Percentiles rank a stretch among this genome's conserved stretches.
phyloP scores from a whole-genome alignment of 2,329 filamentous ascomycete species.

The Xylariaceae sp. region DNA sequence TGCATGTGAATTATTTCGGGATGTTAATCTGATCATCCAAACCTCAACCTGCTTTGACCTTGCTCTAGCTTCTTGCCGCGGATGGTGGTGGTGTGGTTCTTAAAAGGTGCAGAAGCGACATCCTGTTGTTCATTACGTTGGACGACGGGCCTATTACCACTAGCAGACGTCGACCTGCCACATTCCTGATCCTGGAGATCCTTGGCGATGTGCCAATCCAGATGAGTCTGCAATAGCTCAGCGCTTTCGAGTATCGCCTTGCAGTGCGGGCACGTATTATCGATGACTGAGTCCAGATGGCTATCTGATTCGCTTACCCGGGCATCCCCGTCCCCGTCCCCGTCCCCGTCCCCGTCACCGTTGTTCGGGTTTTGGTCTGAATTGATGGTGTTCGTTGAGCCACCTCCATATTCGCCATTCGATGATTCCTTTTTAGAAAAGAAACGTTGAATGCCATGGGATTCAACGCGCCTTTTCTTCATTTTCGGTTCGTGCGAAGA shows the following conservation, averaged over 20 bases:
- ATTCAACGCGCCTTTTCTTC: slow-evolving; percentile 44
- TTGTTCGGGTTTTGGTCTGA: slow-evolving; percentile 14
- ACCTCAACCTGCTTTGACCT: slow-evolving; percentile 56
- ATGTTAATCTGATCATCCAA: slow-evolving; percentile 39
- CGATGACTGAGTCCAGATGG: slow-evolving; percentile 33
- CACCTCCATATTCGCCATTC: slow-evolving; percentile 28
- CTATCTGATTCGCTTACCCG: slow-evolving; percentile 25
- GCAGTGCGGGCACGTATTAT: slow-evolving; percentile 59
- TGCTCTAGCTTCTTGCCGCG: slow-evolving; percentile 43
- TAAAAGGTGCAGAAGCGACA: slow-evolving; percentile 35
- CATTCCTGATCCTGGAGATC: slow-evolving; percentile 65
- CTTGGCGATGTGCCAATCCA: slow-evolving; percentile 92
- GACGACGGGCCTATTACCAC: slow-evolving; percentile 29
- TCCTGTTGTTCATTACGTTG: slow-evolving; percentile 33
- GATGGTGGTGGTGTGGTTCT: slow-evolving; percentile 30
- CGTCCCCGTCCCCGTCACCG: too few relatives aligned
- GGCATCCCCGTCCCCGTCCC: slow-evolving; percentile 17
- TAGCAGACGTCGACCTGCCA: slow-evolving; percentile 43
- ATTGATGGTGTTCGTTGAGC: slow-evolving; percentile 18
- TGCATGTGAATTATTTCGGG: slow-evolving; percentile 21
- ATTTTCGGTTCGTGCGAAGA: slow-evolving; percentile 31
- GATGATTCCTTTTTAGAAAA: slow-evolving; percentile 41
- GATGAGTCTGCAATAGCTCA: slow-evolving; percentile 65
- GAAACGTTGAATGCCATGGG: slow-evolving; percentile 51
- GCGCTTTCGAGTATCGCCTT: slow-evolving; percentile 50